Conservation (phyloP, 2,329 filamentous ascomycete genomes). For the Hypoxylon sp. region DNA sequence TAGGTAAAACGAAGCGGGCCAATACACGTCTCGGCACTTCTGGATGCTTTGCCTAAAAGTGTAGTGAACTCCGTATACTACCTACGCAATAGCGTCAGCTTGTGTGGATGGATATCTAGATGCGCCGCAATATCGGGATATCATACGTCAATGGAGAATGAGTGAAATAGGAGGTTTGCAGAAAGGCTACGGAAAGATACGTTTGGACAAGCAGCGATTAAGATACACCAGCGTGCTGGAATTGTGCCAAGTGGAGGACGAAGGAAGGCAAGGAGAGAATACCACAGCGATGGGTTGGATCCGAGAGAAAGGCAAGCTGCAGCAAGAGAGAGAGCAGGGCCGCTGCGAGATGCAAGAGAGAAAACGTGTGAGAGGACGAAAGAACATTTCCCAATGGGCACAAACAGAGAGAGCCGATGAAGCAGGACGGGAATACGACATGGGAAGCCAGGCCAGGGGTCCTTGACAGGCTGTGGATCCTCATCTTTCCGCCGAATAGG, state of each 20-base stretch:
- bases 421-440: conserved; percentile 39
- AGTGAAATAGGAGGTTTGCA: conserved; percentile 22
- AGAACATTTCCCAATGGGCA: conserved; percentile 15
- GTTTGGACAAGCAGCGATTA: conserved; percentile 30
- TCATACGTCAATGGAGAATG: conserved; percentile 16
- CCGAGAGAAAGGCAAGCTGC: conserved; percentile 39
- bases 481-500: conserved; percentile 32
- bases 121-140: conserved; percentile 30
- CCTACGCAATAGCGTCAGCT: conserved; percentile 33
- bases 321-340: conserved; percentile 30
- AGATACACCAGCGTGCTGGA: conserved; percentile 31
- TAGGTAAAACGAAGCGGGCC: conserved; percentile 40
- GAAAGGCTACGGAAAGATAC: conserved; percentile 22
- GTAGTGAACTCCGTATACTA: conserved; percentile 31
- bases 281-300: conserved; percentile 28
- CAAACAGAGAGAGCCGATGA: conserved; percentile 32
- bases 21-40: conserved; percentile 38
- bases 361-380: conserved; percentile 33
- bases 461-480: conserved; percentile 33
- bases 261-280: conserved; percentile 36
- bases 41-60: conserved; percentile 43
- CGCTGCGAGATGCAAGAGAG: conserved; percentile 22
- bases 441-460: conserved; percentile 27
- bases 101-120: conserved; percentile 28
- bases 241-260: conserved; percentile 28